Conservation (phyloP, 2,329 filamentous ascomycete species). For the Scedosporium boydii region DNA sequence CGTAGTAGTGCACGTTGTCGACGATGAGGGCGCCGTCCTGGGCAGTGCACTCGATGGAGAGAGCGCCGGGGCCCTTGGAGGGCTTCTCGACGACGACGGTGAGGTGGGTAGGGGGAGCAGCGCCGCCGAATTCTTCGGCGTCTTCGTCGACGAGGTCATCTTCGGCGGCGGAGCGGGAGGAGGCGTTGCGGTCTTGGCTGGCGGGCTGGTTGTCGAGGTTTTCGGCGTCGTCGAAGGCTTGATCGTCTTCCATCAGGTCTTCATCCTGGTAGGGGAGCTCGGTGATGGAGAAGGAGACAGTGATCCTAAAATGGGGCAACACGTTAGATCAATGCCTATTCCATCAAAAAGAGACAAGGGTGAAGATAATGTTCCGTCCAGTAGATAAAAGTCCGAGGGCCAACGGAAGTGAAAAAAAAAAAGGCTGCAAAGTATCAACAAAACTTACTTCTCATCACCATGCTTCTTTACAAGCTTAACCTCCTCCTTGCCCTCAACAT, state of each 20-base stretch:
- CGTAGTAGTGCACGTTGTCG: conserved; percentile 85
- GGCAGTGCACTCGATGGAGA: conserved; percentile 78
- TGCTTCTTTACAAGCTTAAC: conserved; percentile 75
- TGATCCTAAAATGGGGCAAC: conserved; percentile 38
- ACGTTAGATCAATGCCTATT: conserved; percentile 2
- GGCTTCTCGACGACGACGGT: conserved; percentile 85
- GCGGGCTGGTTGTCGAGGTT: conserved; percentile 34
- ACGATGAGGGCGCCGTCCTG: conserved; percentile 81
- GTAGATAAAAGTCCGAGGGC: conserved; percentile 3
- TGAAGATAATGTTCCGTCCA: neutral
- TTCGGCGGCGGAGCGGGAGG: conserved; percentile 44
- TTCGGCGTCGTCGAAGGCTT: conserved; percentile 45
- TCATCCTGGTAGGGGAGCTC: conserved; percentile 63
- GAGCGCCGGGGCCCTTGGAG: conserved; percentile 58
- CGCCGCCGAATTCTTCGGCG: conserved; percentile 33
- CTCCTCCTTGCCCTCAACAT: conserved; percentile 77
- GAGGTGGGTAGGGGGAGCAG: conserved; percentile 69
- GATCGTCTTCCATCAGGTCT: conserved; percentile 47
- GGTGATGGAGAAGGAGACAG: conserved; percentile 74
- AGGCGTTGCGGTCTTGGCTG: conserved; percentile 42
- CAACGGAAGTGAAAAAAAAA: neutral
- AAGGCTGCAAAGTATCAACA: too few species aligned
- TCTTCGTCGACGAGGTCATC: conserved; percentile 42
- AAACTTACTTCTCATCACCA: conserved; percentile 73
- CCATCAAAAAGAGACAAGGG: neutral